Evolutionary conservation across 2,329 filamentous ascomycete genomes (phyloP).

Genomic region (Fusarium secorum): DNA sequence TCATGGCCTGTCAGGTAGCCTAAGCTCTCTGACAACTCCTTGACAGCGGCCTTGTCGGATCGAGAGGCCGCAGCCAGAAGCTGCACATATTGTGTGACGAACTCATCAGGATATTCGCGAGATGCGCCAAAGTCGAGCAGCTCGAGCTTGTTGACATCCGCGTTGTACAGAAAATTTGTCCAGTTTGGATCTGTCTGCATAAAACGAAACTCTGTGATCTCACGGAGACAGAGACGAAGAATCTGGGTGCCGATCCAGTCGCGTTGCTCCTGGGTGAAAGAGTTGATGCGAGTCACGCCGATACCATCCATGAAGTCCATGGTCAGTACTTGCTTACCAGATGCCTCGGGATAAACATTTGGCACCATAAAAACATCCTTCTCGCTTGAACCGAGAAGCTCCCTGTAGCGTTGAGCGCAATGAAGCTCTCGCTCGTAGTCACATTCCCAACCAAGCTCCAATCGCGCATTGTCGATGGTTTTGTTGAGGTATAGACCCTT

Average conservation of each 20-base stretch:
- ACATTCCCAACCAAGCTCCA: constrained; percentile 95
- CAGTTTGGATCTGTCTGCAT: constrained; percentile 99
- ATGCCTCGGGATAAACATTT: constrained; percentile 78
- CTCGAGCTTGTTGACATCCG: constrained; percentile 75
- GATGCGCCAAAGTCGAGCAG: constrained; percentile 95
- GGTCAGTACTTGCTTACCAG: constrained; percentile 85
- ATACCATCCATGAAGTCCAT: constrained; percentile 91
- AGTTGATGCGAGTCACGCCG: constrained; percentile 81
- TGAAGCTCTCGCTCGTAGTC: constrained; percentile 91
- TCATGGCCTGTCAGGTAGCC: constrained; percentile 95
- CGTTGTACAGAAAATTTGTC: constrained; percentile 97
- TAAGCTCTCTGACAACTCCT: constrained; percentile 74
- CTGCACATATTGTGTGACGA: constrained; percentile 80
- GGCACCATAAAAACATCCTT: constrained; percentile 80
- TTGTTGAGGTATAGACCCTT: constrained; percentile 95
- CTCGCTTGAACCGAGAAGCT: constrained; percentile 70
- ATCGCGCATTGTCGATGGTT: constrained; percentile 93
- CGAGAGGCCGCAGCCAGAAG: constrained; percentile 82
- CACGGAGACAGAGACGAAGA: constrained; percentile 87
- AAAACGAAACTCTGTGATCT: constrained; percentile 93
- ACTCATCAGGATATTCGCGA: constrained; percentile 81
- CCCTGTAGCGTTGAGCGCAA: constrained; percentile 77
- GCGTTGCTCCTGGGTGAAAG: constrained; percentile 80
- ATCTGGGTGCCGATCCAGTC: constrained; percentile 98
- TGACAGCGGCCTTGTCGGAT: constrained; percentile 69